phyloP scores from a whole-genome alignment of 2,329 filamentous ascomycete genomes.

The Hypoxylon sp. region DNA sequence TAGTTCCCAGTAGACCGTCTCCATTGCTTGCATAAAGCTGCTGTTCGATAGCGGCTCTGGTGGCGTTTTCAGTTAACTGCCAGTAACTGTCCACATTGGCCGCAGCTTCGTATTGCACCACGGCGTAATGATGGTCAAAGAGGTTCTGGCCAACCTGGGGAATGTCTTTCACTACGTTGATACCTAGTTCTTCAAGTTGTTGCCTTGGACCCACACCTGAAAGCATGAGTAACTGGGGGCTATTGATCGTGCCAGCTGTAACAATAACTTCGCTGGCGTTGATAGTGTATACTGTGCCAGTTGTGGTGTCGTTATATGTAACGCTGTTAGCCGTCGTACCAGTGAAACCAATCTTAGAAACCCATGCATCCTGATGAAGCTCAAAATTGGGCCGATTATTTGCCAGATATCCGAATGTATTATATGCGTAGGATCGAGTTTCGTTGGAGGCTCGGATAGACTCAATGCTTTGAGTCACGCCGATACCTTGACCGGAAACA shows the following conservation, averaged over 20 bases:
- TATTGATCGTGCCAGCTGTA: not conserved
- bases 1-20: not conserved
- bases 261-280: not conserved
- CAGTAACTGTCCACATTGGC: not conserved
- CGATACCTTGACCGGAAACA: conserved; percentile 12
- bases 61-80: not conserved
- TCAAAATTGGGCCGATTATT: conserved; percentile 2
- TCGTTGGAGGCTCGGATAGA: conserved; percentile 16
- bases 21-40: not conserved
- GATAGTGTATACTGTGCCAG: not conserved
- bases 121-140: not conserved
- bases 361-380: not conserved
- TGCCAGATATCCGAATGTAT: not conserved
- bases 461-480: conserved; percentile 9
- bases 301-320: conserved; percentile 5
- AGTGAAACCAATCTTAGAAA: conserved; percentile 1
- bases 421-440: not conserved
- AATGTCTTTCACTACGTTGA: not conserved
- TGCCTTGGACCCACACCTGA: conserved; percentile 2
- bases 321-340: not conserved
- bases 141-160: not conserved
- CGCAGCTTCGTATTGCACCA: not conserved
- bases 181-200: not conserved
- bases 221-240: not conserved
- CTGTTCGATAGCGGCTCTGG: not conserved